Conservation (phyloP, 2,329 filamentous ascomycete species). For the Onygenales sp. region DNA sequence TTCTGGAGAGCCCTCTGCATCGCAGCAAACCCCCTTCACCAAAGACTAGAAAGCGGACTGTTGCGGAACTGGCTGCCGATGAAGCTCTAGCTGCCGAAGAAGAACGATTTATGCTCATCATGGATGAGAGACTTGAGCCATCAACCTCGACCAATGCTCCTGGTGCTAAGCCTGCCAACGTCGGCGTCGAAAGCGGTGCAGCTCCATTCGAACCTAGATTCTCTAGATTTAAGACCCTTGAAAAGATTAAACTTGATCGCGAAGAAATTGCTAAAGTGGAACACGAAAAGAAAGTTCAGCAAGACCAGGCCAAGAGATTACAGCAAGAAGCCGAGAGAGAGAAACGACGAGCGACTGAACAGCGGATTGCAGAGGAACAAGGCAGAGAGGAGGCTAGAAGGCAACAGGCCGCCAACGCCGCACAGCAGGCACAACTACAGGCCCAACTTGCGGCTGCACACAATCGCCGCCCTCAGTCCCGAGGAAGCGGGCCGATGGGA, state of each 20-base stretch:
- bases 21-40: constrained; percentile 66
- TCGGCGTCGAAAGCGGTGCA: constrained; percentile 62
- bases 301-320: constrained; percentile 40
- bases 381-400: constrained; percentile 30
- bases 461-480: constrained; percentile 42
- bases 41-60: constrained; percentile 84
- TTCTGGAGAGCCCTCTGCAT: constrained; percentile 68
- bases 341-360: constrained; percentile 35
- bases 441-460: constrained; percentile 33
- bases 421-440: constrained; percentile 33
- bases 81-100: constrained; percentile 83
- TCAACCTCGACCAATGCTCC: constrained; percentile 47
- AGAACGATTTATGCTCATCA: constrained; percentile 84
- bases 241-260: constrained; percentile 69
- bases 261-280: constrained; percentile 54
- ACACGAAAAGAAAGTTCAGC: constrained; percentile 37
- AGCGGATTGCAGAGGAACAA: constrained; percentile 36
- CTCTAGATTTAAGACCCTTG: constrained; percentile 83
- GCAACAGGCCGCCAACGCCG: constrained; percentile 37
- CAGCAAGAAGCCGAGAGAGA: constrained; percentile 40
- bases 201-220: constrained; percentile 78
- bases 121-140: constrained; percentile 71
- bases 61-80: constrained; percentile 89
- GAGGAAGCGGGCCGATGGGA: constrained; percentile 28
- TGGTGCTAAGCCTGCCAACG: constrained; percentile 50